Base-by-base conservation (phyloP, 805 yeast species). In the Candida khao-thaluensis region DNA sequence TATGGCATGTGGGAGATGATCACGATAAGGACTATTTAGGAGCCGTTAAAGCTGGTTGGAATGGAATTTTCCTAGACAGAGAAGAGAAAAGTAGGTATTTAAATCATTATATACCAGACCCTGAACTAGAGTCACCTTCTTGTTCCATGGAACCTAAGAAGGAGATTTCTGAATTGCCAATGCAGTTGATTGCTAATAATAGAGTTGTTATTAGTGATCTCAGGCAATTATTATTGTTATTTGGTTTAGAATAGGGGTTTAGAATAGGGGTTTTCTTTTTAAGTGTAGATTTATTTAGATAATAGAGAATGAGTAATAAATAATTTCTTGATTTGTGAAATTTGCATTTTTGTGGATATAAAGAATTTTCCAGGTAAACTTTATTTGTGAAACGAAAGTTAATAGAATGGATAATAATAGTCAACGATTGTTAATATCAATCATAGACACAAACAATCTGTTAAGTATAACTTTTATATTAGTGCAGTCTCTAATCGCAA, bases 1-100 rank as follows among this genome's bases (percentile, higher is more conserved):
- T 51, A 35, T 82, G 85, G 85, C 91, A 83, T 53, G 60, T 82
- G 34, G 91, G 91, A 0, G 90, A 83, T 52, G 78, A 74, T 46
- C 55, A 67, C 25, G 59, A 58, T 6, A 76, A 77, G 36, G 91
- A 83, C 53, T 63, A 74, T 40, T 50, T 62, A 10, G 83, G 80
- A 2, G 67, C 81, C 0, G 54, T 62, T 12, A 54, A 57, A 17
- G 70, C 81, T 1, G 89, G 89, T 0, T 76, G 87, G 77, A 77
- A 76, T 38, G 79, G 82, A 4, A 60, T 83, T 0, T 57, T 76
- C 17, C 40, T 81, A 3, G 84, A 80, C 50, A 64, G 85, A 48
- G 43, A 50, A 7, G 43, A 43, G 9, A 21, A 22, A 5, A 48
- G 53, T 30, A 37, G 33, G 12, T 50, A 50, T 24, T 48, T 55